These are phyloP conservation scores for Phytophthora pini DNA, from an alignment of 352 stramenopile species.

Conservation along the genomic window DNA sequence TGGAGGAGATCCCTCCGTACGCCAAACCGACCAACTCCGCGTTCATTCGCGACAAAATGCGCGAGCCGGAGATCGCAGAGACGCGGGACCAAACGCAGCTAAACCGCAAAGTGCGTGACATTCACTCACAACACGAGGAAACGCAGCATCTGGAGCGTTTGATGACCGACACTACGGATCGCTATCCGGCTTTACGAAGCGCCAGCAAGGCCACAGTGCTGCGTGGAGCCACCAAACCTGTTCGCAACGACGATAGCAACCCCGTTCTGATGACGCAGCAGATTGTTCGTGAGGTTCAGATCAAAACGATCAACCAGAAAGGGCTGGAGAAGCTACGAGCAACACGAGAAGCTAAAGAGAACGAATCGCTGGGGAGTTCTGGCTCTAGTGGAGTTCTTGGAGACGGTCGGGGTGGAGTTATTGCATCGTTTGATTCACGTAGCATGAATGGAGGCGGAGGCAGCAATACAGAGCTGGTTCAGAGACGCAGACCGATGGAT, in stretches of 20 bases:
- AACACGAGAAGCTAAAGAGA: slow-evolving; percentile 75
- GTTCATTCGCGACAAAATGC: slow-evolving; percentile 88
- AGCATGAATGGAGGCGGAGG: slow-evolving; percentile 24
- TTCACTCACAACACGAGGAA: slow-evolving; percentile 81
- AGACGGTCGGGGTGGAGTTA: slow-evolving; percentile 21
- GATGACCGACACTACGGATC: slow-evolving; percentile 56
- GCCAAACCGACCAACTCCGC: slow-evolving; percentile 83
- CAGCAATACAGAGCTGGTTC: slow-evolving; percentile 50
- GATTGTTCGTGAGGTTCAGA: slow-evolving; percentile 90
- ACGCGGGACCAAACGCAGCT: slow-evolving; percentile 74
- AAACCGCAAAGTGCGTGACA: slow-evolving; percentile 60
- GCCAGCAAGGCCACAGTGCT: slow-evolving; percentile 67
- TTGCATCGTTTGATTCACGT: slow-evolving; percentile 43
- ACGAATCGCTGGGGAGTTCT: slow-evolving; percentile 34
- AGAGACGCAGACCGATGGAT: slow-evolving; percentile 66
- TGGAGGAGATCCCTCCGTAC: slow-evolving; percentile 77
- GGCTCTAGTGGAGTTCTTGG: slow-evolving; percentile 25
- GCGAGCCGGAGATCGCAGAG: slow-evolving; percentile 72
- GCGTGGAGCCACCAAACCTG: slow-evolving; percentile 65
- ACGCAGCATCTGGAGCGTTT: slow-evolving; percentile 82
- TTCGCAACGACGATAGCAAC: slow-evolving; percentile 69
- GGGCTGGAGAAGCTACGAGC: slow-evolving; percentile 85
- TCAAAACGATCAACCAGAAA: slow-evolving; percentile 89
- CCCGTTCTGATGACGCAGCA: slow-evolving; percentile 70
- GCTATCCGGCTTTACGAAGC: slow-evolving; percentile 71